These are phyloP conservation scores for Solanum peruvianum DNA, from an alignment of 257 asterid species.

Conservation along the genomic window DNA sequence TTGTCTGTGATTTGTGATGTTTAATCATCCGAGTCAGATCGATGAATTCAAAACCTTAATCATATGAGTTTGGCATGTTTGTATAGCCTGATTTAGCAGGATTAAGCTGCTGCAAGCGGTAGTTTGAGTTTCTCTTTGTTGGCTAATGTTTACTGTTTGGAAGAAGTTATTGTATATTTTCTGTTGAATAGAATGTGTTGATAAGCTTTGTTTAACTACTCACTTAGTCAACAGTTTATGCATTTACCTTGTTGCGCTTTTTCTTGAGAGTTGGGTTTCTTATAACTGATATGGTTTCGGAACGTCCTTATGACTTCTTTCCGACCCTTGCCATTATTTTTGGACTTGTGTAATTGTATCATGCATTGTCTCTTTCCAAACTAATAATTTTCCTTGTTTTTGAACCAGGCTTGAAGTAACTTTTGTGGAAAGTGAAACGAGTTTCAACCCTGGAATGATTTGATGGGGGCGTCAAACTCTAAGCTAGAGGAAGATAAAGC, in stretches of 20 bases:
- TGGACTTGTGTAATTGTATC: not conserved
- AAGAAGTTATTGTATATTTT: not conserved
- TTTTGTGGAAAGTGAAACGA: not conserved
- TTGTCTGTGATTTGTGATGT: not conserved
- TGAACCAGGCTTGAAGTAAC: not conserved
- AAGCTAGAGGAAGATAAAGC: conserved; percentile 81
- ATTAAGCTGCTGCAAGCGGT: not conserved
- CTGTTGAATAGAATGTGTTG: not conserved
- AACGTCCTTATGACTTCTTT: not conserved
- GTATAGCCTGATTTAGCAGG: not conserved
- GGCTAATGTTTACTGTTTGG: not conserved
- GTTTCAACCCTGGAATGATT: not conserved
- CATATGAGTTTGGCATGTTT: not conserved
- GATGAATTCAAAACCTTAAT: not conserved
- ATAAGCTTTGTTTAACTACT: not conserved
- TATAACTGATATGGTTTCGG: not conserved
- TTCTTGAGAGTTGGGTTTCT: not conserved
- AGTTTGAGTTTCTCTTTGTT: not conserved
- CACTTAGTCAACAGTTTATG: not conserved
- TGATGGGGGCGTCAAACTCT: conserved; percentile 87
- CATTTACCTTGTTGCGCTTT: not conserved
- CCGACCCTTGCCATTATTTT: not conserved
- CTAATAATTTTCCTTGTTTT: not conserved
- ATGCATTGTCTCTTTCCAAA: not conserved
- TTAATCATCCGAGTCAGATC: not conserved